Evolutionary conservation across 441 rosid species (phyloP).

Genomic region (Eutrema salsugineum): DNA sequence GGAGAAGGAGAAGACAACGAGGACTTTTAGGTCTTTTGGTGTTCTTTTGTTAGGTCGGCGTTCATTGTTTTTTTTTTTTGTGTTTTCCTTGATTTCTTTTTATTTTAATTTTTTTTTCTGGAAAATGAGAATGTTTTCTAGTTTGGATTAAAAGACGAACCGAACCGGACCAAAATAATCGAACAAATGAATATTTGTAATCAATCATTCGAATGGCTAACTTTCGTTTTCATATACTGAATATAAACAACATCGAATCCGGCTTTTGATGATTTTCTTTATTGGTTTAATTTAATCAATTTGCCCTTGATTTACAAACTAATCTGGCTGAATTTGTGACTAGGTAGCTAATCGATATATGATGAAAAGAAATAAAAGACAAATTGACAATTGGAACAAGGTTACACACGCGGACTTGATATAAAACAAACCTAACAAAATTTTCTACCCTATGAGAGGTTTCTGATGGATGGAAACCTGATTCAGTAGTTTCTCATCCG

Average conservation of each 20-base stretch:
- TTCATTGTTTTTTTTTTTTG: background rate
- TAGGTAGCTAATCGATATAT: background rate
- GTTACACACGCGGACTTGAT: background rate
- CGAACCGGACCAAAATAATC: background rate
- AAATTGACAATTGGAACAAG: background rate
- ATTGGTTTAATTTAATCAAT: background rate
- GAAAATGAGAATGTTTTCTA: no score
- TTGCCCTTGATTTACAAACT: background rate
- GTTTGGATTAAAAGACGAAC: no score
- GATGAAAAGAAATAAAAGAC: background rate
- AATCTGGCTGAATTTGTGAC: background rate
- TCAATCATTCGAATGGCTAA: background rate
- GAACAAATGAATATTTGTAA: background rate
- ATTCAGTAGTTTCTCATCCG: background rate
- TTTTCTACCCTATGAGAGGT: background rate
- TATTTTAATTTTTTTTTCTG: no score
- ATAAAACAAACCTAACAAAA: background rate
- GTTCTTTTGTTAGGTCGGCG: slow-evolving; percentile 16
- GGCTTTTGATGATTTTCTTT: background rate
- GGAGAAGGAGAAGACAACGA: background rate
- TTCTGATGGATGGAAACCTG: background rate
- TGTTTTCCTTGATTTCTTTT: background rate
- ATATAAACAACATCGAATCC: background rate
- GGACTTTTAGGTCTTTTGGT: slow-evolving; percentile 18
- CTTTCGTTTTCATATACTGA: background rate